Conservation (phyloP, 1,284 basidiomycete genomes). For the Heterobasidion irregulare region DNA sequence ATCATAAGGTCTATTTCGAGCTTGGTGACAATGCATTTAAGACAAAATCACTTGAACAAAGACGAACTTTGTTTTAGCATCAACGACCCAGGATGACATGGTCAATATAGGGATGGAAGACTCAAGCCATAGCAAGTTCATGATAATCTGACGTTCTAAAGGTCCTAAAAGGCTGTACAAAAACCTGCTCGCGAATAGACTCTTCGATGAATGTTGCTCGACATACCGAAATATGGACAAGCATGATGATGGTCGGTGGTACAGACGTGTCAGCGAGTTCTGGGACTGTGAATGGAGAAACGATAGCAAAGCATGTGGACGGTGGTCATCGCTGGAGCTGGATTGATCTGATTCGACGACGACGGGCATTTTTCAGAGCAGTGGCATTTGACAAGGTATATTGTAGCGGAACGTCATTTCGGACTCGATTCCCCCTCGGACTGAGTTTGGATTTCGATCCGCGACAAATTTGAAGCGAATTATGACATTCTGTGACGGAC, state of each 20-base stretch:
- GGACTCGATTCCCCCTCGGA: too few relatives aligned
- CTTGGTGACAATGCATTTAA: constrained; percentile 4
- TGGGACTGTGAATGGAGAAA: constrained; percentile 87
- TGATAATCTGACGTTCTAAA: constrained; percentile 83
- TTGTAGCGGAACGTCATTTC: too few relatives aligned
- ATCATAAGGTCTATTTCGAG: constrained; percentile 57
- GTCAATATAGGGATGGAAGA: constrained; percentile 61
- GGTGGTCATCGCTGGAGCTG: constrained; percentile 10
- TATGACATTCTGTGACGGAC: background rate
- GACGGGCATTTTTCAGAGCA: constrained; percentile 4
- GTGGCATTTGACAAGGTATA: too few relatives aligned
- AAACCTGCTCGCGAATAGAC: constrained; percentile 11
- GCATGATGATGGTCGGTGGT: constrained; percentile 86
- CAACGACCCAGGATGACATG: constrained; percentile 80
- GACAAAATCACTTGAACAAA: background rate
- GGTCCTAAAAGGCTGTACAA: constrained; percentile 69
- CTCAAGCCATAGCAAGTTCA: constrained; percentile 91
- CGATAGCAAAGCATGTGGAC: constrained; percentile 57
- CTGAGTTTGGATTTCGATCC: background rate
- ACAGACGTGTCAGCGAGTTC: constrained; percentile 77
- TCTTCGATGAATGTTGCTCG: constrained; percentile 1
- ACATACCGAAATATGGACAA: constrained; percentile 85
- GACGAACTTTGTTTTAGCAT: constrained; percentile 61
- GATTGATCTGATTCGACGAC: constrained; percentile 3
- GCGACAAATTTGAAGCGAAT: background rate